Conservation (phyloP, 108 stramenopile genomes). For the Pseudonitzschia pungens region DNA sequence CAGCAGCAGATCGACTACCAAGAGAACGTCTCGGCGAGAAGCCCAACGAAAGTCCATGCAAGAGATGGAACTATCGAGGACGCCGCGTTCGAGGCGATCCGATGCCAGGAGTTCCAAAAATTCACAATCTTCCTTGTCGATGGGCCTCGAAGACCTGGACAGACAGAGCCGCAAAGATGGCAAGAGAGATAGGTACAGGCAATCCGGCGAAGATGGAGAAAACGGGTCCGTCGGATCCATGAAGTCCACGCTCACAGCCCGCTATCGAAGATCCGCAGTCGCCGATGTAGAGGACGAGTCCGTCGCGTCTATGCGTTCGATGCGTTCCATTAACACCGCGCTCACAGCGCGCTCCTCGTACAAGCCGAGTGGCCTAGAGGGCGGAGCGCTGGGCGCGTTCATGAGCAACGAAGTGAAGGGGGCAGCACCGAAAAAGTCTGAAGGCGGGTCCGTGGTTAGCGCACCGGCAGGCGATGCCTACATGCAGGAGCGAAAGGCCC, state of each 20-base stretch:
- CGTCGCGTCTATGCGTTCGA: constrained; percentile 9
- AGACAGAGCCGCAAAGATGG: neutral
- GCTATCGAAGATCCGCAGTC: too few relatives aligned
- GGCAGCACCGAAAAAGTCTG: too few relatives aligned
- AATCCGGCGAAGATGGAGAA: neutral
- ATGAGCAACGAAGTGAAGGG: neutral
- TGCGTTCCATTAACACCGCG: constrained; percentile 1
- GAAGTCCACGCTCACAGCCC: neutral
- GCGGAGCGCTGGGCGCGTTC: constrained; percentile 12
- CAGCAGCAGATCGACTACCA: neutral
- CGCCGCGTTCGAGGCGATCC: neutral
- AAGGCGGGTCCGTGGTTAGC: constrained; percentile 8
- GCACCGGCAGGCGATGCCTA: constrained; percentile 17
- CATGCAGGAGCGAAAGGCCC: constrained; percentile 19
- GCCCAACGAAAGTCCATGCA: neutral
- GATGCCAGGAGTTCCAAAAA: neutral
- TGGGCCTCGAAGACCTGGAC: neutral
- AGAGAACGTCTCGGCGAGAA: neutral
- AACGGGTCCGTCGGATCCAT: constrained; percentile 23
- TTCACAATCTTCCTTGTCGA: neutral
- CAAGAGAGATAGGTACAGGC: neutral
- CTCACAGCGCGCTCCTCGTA: neutral
- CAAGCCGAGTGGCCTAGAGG: constrained; percentile 20
- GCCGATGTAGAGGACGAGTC: constrained; percentile 11
- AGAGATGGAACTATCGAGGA: neutral